Base-by-base conservation (phyloP, 768 basidiomycete genomes). In the Plicaturopsis crispa region DNA sequence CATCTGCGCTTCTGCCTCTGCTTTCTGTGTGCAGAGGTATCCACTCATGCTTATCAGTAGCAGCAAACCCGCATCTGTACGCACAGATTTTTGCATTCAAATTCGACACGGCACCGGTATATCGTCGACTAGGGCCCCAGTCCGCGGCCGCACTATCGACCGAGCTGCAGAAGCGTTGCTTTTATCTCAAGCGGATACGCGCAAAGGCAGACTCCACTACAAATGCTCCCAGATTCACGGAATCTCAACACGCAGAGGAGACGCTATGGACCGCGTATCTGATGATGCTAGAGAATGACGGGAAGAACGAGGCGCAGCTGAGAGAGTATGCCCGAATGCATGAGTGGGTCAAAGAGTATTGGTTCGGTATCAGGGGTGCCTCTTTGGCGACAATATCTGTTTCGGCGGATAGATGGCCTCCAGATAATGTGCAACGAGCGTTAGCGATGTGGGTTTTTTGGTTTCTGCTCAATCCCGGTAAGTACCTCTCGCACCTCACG, bases 251-350 rank as follows among this genome's bases (percentile, higher is more conserved):
- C 13, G 41, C 70, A 23, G 59, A 63, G 17, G 65, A 76, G n/a
- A 51, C 75, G 11, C 70, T 89, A 4, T 82, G 78, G 66, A 70
- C 72, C 20, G 71, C 78, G 19, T 88, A 83, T 51, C 59, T 85
- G 24, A 77, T 90, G 77, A 72, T 88, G 69, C 62, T 90, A 33
- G 88, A 91, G 61, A 82, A 86, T 47, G 82, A 82, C 20, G 82
- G 76, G 31, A 79, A 72, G 52, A 89, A 89, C 47, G 73, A 73
- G 47, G 54, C 35, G 32, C 85, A 87, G 52, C 67, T 89, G n/a
- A 54, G 75, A n/a, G 74, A 76, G 17, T 86, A 80, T 49, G 84
- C 75, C 4, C 50, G 53, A 28, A 70, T 86, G 40, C 72, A 78
- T 38, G 47, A 48, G 0, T 88, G 85, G 84, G 53, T 89, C 30